These are phyloP conservation scores for Ganoderma leucocontextum DNA, from an alignment of 1,284 basidiomycete species.

Conservation along the genomic window DNA sequence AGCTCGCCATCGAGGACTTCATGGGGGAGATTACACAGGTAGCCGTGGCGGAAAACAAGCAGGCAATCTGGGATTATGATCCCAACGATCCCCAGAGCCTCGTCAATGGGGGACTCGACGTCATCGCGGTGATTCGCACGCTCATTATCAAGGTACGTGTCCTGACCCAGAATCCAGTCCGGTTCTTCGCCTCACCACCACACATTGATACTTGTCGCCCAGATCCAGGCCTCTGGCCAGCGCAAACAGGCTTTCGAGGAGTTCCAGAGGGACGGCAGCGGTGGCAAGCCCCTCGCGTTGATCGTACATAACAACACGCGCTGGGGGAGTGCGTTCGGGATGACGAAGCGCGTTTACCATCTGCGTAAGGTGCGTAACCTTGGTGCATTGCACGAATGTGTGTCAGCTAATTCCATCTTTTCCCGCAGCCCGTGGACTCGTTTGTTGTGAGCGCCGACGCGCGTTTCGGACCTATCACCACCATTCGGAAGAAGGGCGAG, in stretches of 20 bases:
- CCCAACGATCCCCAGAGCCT: background rate
- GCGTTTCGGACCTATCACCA: constrained; percentile 40
- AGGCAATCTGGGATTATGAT: background rate
- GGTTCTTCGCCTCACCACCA: no score
- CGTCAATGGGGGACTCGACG: background rate
- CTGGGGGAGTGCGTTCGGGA: background rate
- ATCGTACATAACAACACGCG: background rate
- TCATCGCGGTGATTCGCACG: background rate
- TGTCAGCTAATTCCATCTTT: no score
- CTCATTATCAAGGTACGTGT: background rate
- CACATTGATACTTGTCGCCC: no score
- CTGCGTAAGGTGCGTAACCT: no score
- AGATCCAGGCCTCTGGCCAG: background rate
- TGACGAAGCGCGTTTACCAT: background rate
- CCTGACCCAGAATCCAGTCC: no score
- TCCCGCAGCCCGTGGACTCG: constrained; percentile 28
- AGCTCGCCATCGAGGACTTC: background rate
- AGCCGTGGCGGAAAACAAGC: background rate
- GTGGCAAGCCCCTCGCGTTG: background rate
- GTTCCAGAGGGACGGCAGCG: background rate
- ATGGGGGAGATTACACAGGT: background rate
- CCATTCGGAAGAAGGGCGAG: constrained; percentile 25
- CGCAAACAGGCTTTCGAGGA: background rate
- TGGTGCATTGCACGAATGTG: no score
- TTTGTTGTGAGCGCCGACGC: constrained; percentile 35